Percentiles rank a stretch among this genome's conserved stretches.
Evolutionary conservation across 441 rosid genomes (phyloP).

Genomic region (Jatropha multifida): DNA sequence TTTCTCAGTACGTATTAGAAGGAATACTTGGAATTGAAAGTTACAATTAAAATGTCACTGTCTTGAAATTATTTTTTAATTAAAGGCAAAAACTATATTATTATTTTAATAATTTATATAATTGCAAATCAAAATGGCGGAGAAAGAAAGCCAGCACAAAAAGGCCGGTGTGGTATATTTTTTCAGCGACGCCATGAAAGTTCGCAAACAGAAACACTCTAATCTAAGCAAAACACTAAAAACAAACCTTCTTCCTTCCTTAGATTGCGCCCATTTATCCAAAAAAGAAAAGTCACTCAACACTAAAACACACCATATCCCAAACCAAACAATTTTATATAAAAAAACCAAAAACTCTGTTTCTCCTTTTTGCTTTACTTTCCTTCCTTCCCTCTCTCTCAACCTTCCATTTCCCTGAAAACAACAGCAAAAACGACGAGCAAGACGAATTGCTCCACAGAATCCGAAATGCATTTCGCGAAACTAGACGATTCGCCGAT

Average conservation of each 20-base stretch:
- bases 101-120: too few relatives aligned
- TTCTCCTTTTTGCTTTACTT: not conserved
- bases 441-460: not conserved
- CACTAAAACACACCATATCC: not conserved
- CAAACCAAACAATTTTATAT: not conserved
- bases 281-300: slow-evolving; percentile 5
- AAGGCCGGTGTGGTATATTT: slow-evolving; percentile 22
- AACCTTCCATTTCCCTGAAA: not conserved
- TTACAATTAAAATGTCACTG: too few relatives aligned
- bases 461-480: slow-evolving; percentile 70
- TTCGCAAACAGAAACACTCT: slow-evolving; percentile 31
- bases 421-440: not conserved
- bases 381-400: not conserved
- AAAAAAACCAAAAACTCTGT: not conserved
- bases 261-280: slow-evolving; percentile 33
- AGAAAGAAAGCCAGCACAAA: not conserved
- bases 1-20: too few relatives aligned
- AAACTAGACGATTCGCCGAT: slow-evolving; percentile 99
- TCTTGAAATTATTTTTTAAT: too few relatives aligned
- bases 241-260: slow-evolving; percentile 22
- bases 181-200: slow-evolving; percentile 54
- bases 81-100: not conserved
- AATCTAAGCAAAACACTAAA: slow-evolving; percentile 5
- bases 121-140: too few relatives aligned
- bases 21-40: too few relatives aligned